A percentile compares a stretch with the other conserved stretches of the same genome.
These are phyloP conservation scores for Plantago ovata DNA, from an alignment of 257 asterid genomes.

Conservation along the genomic window DNA sequence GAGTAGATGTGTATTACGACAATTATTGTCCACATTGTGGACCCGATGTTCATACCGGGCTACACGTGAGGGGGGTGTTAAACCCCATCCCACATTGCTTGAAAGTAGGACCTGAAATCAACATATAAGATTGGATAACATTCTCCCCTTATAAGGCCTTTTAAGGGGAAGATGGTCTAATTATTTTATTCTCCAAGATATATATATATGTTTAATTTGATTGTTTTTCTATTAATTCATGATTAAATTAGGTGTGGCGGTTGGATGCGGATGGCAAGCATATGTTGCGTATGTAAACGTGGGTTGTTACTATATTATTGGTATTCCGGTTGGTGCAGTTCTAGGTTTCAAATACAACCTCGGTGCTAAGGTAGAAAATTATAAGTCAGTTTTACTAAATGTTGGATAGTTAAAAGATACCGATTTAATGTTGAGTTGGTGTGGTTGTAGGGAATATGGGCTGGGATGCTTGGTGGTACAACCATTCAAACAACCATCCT, in stretches of 20 bases:
- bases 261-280: slow-evolving; percentile 85
- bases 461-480: slow-evolving; percentile 65
- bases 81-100: too few species aligned
- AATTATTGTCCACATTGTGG: too few species aligned
- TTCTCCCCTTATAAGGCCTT: too few species aligned
- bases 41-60: too few species aligned
- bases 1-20: too few species aligned
- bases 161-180: too few species aligned
- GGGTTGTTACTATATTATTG: slow-evolving; percentile 48
- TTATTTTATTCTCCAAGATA: too few species aligned
- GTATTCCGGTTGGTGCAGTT: slow-evolving; percentile 38
- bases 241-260: slow-evolving; percentile 54
- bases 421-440: background rate
- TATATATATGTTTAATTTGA: too few species aligned
- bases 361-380: slow-evolving; percentile 57
- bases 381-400: background rate
- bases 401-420: too few species aligned
- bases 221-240: background rate
- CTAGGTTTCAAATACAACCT: slow-evolving; percentile 53
- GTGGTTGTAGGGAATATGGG: slow-evolving; percentile 57
- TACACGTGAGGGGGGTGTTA: too few species aligned
- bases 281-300: slow-evolving; percentile 69
- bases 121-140: too few species aligned
- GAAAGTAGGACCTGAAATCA: too few species aligned
- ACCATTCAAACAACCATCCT: slow-evolving; percentile 55